Percentiles rank a stretch among this genome's conserved stretches.
phyloP scores from a whole-genome alignment of 2,329 filamentous ascomycete genomes.

The Mariannaea elegans region DNA sequence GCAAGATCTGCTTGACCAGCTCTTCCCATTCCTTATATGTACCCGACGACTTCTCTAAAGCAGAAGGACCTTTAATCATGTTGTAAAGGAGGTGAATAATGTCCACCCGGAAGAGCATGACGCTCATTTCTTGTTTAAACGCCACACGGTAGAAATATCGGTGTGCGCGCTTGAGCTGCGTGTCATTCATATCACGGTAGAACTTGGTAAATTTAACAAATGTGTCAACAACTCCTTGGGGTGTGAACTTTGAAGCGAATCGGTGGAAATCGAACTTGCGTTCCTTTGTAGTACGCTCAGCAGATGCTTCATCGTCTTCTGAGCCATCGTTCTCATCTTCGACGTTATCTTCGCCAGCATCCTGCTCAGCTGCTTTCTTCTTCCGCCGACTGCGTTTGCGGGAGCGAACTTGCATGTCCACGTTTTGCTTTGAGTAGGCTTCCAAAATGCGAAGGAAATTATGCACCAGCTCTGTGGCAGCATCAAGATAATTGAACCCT shows the following conservation, averaged over 20 bases:
- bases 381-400: conserved; percentile 77
- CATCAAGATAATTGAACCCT: conserved; percentile 91
- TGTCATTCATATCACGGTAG: conserved; percentile 80
- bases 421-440: conserved; percentile 92
- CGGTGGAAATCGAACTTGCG: conserved; percentile 93
- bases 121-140: conserved; percentile 92
- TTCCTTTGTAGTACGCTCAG: conserved; percentile 77
- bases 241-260: conserved; percentile 82
- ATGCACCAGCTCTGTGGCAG: conserved; percentile 88
- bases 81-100: conserved; percentile 88
- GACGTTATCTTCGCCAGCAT: conserved; percentile 53
- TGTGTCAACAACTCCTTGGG: conserved; percentile 86
- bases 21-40: conserved; percentile 92
- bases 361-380: conserved; percentile 67
- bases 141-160: conserved; percentile 93
- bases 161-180: conserved; percentile 90
- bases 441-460: conserved; percentile 94
- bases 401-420: conserved; percentile 91
- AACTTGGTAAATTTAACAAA: conserved; percentile 83
- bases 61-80: conserved; percentile 89
- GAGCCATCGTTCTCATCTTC: conserved; percentile 73
- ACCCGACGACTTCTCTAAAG: conserved; percentile 72
- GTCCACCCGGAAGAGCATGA: conserved; percentile 90
- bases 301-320: conserved; percentile 75
- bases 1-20: conserved; percentile 83